Evolutionary conservation across 192 early-diverging fungal species (phyloP).

Genomic region (Coemansia erecta): DNA sequence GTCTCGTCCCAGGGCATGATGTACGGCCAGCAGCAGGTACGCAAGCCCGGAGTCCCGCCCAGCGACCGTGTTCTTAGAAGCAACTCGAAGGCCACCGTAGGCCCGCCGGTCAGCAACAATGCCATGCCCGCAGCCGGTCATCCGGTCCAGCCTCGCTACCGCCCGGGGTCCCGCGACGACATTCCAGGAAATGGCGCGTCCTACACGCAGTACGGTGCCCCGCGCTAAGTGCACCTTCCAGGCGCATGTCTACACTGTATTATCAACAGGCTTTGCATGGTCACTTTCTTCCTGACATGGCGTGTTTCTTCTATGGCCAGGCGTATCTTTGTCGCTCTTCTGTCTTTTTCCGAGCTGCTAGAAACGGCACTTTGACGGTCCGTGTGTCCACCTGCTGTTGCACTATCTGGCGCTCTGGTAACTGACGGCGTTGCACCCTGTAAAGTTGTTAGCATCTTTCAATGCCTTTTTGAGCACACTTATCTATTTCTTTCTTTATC

Average conservation of each 20-base stretch:
- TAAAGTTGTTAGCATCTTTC: too few relatives aligned
- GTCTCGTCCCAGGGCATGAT: constrained; percentile 31
- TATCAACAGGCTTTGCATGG: background rate
- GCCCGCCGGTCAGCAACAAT: constrained; percentile 15
- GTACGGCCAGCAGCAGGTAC: constrained; percentile 36
- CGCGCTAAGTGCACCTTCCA: constrained; percentile 14
- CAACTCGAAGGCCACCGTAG: constrained; percentile 30
- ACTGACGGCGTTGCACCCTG: too few relatives aligned
- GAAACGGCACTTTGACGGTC: too few relatives aligned
- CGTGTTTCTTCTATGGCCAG: background rate
- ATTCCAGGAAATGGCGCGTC: constrained; percentile 20
- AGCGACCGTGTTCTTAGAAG: constrained; percentile 51
- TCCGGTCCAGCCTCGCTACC: constrained; percentile 35
- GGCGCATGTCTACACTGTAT: background rate
- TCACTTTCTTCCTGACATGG: constrained; percentile 10
- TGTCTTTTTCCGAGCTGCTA: too few relatives aligned
- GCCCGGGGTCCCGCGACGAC: constrained; percentile 41
- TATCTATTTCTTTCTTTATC: background rate
- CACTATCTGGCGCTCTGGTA: too few relatives aligned
- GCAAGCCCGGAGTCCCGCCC: constrained; percentile 26
- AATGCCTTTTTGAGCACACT: background rate
- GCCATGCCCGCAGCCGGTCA: constrained; percentile 17
- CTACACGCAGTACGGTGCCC: constrained; percentile 27
- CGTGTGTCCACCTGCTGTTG: too few relatives aligned
- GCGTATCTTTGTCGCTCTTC: too few relatives aligned